A percentile compares a stretch with the other conserved stretches of the same genome.
Evolutionary conservation across 2,329 filamentous ascomycete genomes (phyloP).

Genomic region (Rutstroemia sp.): DNA sequence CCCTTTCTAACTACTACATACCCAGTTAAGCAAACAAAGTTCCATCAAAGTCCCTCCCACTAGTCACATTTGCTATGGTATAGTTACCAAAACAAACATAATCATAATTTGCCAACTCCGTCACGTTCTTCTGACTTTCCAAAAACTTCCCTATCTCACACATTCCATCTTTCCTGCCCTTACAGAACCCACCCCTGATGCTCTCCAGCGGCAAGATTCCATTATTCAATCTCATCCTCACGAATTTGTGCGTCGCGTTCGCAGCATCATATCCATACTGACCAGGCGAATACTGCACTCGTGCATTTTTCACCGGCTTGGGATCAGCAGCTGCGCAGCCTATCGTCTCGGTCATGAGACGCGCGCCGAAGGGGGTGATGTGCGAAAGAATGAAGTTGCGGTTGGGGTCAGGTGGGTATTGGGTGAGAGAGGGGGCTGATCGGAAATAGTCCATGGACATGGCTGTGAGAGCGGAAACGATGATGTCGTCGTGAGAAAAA

Average conservation of each 20-base stretch:
- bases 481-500: constrained; percentile 85
- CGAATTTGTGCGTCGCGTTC: constrained; percentile 38
- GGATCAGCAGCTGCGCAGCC: constrained; percentile 39
- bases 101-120: constrained; percentile 10
- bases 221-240: constrained; percentile 43
- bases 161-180: constrained; percentile 37
- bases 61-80: constrained; percentile 2
- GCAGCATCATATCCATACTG: constrained; percentile 40
- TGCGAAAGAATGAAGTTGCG: constrained; percentile 42
- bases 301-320: constrained; percentile 31
- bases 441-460: constrained; percentile 48
- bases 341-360: constrained; percentile 48
- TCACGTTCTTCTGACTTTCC: constrained; percentile 7
- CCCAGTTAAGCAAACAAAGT: constrained; percentile 2
- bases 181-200: constrained; percentile 40
- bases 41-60: constrained; percentile 5
- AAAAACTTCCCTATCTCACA: constrained; percentile 37
- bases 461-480: constrained; percentile 56
- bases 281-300: constrained; percentile 34
- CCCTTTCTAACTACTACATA: too few species aligned
- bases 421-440: constrained; percentile 36
- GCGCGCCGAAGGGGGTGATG: constrained; percentile 47
- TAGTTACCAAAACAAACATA: constrained; percentile 8
- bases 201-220: constrained; percentile 40
- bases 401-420: constrained; percentile 36